A percentile compares a stretch with the other conserved stretches of the same genome.
These are phyloP conservation scores for Raphanus raphanistrum DNA, from an alignment of 345 rosid species.

Conservation along the genomic window DNA sequence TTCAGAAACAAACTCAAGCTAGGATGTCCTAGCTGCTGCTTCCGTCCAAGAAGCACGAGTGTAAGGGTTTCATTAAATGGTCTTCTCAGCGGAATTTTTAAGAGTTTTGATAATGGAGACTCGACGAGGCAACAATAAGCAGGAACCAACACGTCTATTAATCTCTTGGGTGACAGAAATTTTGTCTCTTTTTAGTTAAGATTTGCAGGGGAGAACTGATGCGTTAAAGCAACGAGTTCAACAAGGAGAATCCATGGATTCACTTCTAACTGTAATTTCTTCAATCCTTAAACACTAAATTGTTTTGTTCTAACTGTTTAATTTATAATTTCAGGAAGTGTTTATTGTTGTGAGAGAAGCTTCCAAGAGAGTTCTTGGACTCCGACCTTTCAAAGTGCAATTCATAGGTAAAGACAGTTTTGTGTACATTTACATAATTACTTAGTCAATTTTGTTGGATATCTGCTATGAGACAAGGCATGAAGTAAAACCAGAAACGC, in stretches of 20 bases:
- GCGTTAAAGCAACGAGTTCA: constrained; percentile 66
- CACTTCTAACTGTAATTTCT: constrained; percentile 66
- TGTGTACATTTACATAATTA: background rate
- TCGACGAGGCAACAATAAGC: constrained; percentile 79
- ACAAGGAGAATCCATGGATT: constrained; percentile 77
- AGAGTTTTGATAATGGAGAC: constrained; percentile 82
- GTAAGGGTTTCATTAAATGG: constrained; percentile 75
- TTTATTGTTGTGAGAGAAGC: constrained; percentile 94
- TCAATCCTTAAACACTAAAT: background rate
- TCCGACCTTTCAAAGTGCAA: constrained; percentile 88
- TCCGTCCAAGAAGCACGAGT: constrained; percentile 22
- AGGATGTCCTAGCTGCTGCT: constrained; percentile 23
- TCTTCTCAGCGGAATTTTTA: constrained; percentile 77
- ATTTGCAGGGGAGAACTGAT: constrained; percentile 67
- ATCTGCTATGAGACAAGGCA: too few relatives aligned
- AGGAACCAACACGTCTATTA: constrained; percentile 49
- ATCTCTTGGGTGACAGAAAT: constrained; percentile 58
- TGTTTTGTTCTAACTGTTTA: background rate
- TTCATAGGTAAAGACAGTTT: constrained; percentile 56
- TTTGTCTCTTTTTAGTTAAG: constrained; percentile 61
- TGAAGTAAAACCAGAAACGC: too few relatives aligned
- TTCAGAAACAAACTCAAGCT: constrained; percentile 34
- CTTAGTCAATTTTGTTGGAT: too few relatives aligned
- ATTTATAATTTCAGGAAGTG: constrained; percentile 59
- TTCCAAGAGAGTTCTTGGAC: constrained; percentile 83